A percentile compares a stretch with the other conserved stretches of the same genome.
Conservation (phyloP, 1,284 basidiomycete genomes). For the Mycena sp. region DNA sequence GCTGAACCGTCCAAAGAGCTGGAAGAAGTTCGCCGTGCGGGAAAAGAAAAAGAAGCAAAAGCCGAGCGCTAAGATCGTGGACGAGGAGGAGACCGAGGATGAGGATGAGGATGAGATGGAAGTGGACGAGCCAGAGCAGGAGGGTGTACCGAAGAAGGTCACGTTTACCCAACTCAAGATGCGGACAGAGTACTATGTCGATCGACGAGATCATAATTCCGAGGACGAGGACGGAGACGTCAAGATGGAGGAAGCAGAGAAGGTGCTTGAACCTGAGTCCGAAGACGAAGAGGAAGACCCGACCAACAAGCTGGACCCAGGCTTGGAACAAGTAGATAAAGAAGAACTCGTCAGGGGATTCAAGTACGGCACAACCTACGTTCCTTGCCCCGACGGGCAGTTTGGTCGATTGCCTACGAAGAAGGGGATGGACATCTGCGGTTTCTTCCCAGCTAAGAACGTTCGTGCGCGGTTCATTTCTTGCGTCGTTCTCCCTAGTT, state of each 20-base stretch:
- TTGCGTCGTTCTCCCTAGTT: not conserved
- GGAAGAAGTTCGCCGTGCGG: slow-evolving; percentile 80
- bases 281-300: slow-evolving; percentile 39
- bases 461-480: slow-evolving; percentile 50
- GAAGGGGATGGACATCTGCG: slow-evolving; percentile 89
- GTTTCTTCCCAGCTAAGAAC: slow-evolving; percentile 78
- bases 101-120: slow-evolving; percentile 35
- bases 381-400: slow-evolving; percentile 83
- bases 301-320: slow-evolving; percentile 20
- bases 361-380: slow-evolving; percentile 92
- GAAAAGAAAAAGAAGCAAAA: slow-evolving; percentile 27
- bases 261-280: slow-evolving; percentile 6
- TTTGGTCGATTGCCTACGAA: slow-evolving; percentile 77
- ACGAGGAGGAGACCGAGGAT: slow-evolving; percentile 25
- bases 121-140: slow-evolving; percentile 32
- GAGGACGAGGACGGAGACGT: slow-evolving; percentile 25
- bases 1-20: slow-evolving; percentile 75
- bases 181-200: slow-evolving; percentile 67
- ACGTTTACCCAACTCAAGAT: slow-evolving; percentile 64
- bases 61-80: slow-evolving; percentile 28
- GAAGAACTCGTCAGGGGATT: slow-evolving; percentile 85
- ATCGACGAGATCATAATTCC: slow-evolving; percentile 41
- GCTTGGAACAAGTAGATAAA: slow-evolving; percentile 67
- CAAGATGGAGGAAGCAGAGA: slow-evolving; percentile 24
- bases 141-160: slow-evolving; percentile 38